These are phyloP conservation scores for Lachancea waltii DNA, from an alignment of 805 yeast species.

Conservation along the genomic window DNA sequence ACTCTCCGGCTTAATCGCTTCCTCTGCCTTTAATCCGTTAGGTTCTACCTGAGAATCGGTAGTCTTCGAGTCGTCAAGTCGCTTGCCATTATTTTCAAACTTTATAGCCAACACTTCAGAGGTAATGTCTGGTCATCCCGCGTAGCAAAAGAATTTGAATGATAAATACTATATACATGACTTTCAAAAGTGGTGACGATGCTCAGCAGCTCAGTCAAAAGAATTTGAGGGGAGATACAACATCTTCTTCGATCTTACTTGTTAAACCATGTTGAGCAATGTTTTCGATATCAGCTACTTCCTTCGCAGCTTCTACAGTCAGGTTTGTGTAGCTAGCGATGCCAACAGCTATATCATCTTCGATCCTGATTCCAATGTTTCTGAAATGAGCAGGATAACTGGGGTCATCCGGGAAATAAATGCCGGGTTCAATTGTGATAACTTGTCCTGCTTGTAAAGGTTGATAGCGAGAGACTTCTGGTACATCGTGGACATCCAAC, in stretches of 20 bases:
- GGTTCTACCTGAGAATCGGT: no score
- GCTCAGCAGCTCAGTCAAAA: neutral
- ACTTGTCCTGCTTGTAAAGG: slow-evolving; percentile 66
- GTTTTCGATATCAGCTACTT: slow-evolving; percentile 71
- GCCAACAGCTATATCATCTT: slow-evolving; percentile 87
- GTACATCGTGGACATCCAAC: slow-evolving; percentile 81
- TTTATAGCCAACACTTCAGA: no score
- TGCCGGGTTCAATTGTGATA: slow-evolving; percentile 92
- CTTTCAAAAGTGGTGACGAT: slow-evolving; percentile 13
- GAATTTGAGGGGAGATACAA: slow-evolving; percentile 27
- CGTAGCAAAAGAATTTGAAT: neutral
- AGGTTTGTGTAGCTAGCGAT: slow-evolving; percentile 48
- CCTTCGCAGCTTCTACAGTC: slow-evolving; percentile 82
- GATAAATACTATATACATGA: slow-evolving; percentile 5
- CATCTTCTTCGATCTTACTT: slow-evolving; percentile 41
- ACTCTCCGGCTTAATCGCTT: no score
- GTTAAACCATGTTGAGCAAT: slow-evolving; percentile 57
- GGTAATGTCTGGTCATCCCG: no score
- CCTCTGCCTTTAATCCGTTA: no score
- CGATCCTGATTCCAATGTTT: slow-evolving; percentile 90
- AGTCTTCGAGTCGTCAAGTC: no score
- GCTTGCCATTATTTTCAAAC: no score
- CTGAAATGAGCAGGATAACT: slow-evolving; percentile 74
- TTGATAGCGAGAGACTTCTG: slow-evolving; percentile 51
- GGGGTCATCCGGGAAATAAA: slow-evolving; percentile 70